Evolutionary conservation across 2,329 filamentous ascomycete species (phyloP).

Genomic region (Microcera coccophila): DNA sequence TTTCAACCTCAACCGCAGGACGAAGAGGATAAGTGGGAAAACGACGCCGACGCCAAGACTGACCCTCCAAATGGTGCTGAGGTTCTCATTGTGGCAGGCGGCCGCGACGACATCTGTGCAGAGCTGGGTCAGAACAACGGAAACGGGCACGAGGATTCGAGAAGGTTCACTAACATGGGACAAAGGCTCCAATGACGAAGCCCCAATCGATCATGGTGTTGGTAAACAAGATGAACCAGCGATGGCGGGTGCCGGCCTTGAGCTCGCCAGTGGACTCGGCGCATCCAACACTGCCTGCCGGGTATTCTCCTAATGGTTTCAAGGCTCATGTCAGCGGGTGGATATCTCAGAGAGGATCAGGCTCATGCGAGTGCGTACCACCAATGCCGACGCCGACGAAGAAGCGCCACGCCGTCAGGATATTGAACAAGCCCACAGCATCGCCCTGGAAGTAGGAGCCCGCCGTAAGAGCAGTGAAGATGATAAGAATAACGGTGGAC

Average conservation of each 20-base stretch:
- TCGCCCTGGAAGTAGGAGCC: conserved; percentile 73
- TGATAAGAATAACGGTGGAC: conserved; percentile 76
- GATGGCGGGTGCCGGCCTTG: conserved; percentile 74
- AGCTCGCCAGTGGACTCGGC: conserved; percentile 83
- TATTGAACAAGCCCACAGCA: conserved; percentile 66
- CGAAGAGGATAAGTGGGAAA: conserved; percentile 69
- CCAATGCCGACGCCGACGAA: conserved; percentile 79
- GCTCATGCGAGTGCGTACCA: conserved; percentile 37
- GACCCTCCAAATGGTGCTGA: conserved; percentile 75
- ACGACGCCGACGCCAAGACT: conserved; percentile 73
- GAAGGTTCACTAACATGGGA: conserved; percentile 49
- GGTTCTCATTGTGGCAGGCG: conserved; percentile 56
- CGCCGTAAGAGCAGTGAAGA: conserved; percentile 77
- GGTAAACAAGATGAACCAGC: conserved; percentile 88
- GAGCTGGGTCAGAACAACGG: accelerated
- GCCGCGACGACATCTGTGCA: conserved; percentile 47
- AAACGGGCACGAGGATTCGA: not conserved
- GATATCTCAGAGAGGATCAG: accelerated
- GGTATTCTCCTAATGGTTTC: conserved; percentile 60
- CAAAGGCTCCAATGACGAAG: conserved; percentile 75
- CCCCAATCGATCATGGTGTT: conserved; percentile 83
- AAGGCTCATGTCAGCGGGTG: not conserved
- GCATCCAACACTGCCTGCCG: conserved; percentile 76
- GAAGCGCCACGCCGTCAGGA: conserved; percentile 77
- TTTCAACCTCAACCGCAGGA: conserved; percentile 66